Evolutionary conservation across 768 basidiomycete genomes (phyloP).

Genomic region (Hypholoma fasciculare): DNA sequence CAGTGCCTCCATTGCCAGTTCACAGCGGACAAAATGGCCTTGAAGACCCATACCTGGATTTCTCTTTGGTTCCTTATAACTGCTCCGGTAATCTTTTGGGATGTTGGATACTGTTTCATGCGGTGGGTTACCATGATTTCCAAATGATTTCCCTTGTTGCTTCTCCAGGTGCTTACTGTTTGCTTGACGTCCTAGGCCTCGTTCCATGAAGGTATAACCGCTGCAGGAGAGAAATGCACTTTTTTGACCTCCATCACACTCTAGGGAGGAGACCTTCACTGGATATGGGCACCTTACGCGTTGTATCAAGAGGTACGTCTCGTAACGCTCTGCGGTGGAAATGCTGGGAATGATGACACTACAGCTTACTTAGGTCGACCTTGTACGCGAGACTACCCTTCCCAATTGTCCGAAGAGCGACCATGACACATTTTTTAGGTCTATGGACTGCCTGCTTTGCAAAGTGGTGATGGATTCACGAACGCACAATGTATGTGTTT

Average conservation of each 20-base stretch:
- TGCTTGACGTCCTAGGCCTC: conserved; percentile 49
- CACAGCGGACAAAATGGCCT: background rate
- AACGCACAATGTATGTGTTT: conserved; percentile 72
- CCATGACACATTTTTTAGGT: conserved; percentile 39
- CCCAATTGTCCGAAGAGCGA: background rate
- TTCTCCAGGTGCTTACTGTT: background rate
- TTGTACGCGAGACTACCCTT: conserved; percentile 22
- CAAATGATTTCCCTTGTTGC: background rate
- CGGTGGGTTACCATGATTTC: conserved; percentile 41
- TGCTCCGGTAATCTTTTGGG: conserved; percentile 71
- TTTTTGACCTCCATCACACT: background rate
- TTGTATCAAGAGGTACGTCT: conserved; percentile 66
- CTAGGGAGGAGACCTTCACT: conserved; percentile 83
- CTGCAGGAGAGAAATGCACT: background rate
- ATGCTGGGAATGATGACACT: background rate
- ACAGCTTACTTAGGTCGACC: conserved; percentile 27
- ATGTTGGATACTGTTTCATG: conserved; percentile 79
- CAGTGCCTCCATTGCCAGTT: background rate
- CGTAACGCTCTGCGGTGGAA: background rate
- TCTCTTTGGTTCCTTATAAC: conserved; percentile 70
- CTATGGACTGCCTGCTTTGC: conserved; percentile 70
- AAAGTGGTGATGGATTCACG: conserved; percentile 74
- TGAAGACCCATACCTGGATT: conserved; percentile 57
- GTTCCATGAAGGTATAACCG: conserved; percentile 65
- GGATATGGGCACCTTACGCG: conserved; percentile 88